phyloP scores from a whole-genome alignment of 2,329 filamentous ascomycete genomes.

The Fusarium citri region DNA sequence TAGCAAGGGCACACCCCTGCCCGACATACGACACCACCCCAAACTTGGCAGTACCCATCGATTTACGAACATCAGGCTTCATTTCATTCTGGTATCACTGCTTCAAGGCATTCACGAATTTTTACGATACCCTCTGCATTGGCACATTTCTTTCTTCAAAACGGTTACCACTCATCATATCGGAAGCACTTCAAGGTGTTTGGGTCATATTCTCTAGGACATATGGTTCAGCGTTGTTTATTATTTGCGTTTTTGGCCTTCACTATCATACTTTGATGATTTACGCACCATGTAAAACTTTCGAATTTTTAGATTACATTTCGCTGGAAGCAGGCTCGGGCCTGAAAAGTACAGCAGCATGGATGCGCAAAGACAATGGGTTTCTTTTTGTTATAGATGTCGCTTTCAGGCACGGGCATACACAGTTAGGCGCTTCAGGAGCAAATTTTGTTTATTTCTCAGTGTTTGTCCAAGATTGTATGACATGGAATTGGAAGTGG shows the following conservation, averaged over 20 bases:
- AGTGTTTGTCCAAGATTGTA: neutral
- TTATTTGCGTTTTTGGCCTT: neutral
- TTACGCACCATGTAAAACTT: constrained; percentile 15
- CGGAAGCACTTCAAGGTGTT: constrained; percentile 41
- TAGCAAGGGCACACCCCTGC: neutral
- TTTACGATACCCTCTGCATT: constrained; percentile 37
- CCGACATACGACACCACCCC: neutral
- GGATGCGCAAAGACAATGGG: constrained; percentile 18
- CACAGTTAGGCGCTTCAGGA: constrained; percentile 9
- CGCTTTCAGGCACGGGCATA: constrained; percentile 28
- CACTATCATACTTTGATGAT: constrained; percentile 29
- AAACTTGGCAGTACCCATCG: neutral
- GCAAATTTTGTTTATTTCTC: constrained; percentile 3
- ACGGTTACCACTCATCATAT: neutral
- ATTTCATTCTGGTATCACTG: constrained; percentile 21
- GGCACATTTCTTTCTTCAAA: constrained; percentile 6
- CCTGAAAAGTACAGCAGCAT: constrained; percentile 21
- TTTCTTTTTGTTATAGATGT: constrained; percentile 11
- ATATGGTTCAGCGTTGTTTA: constrained; percentile 12
- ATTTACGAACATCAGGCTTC: neutral
- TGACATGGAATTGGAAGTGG: neutral
- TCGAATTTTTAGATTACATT: constrained; percentile 25
- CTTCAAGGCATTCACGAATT: constrained; percentile 36
- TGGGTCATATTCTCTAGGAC: constrained; percentile 8
- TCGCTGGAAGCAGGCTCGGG: constrained; percentile 25